A percentile compares a stretch with the other conserved stretches of the same genome.
Evolutionary conservation across 768 basidiomycete species (phyloP).

Genomic region (Termitomyces sp.): DNA sequence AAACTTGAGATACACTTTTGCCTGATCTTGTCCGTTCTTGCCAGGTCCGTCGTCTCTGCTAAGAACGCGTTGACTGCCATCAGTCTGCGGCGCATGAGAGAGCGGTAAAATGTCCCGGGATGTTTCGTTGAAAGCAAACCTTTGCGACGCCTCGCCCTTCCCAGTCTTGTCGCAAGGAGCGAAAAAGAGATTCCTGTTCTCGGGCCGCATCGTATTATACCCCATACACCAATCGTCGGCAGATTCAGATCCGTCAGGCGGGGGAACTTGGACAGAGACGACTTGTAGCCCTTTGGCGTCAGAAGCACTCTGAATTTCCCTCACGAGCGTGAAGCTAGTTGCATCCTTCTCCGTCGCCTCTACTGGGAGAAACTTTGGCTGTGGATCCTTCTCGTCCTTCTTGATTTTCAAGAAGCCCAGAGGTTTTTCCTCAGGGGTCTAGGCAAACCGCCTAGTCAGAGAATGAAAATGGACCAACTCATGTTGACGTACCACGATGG

Average conservation of each 20-base stretch:
- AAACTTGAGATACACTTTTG: conserved; percentile 49
- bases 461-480: background rate
- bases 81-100: conserved; percentile 22
- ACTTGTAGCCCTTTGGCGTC: conserved; percentile 12
- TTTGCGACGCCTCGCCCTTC: conserved; percentile 38
- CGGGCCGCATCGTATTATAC: conserved; percentile 24
- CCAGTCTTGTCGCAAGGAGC: conserved; percentile 15
- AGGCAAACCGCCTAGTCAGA: background rate
- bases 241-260: conserved; percentile 27
- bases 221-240: conserved; percentile 39
- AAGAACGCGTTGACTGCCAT: conserved; percentile 11
- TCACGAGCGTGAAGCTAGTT: conserved; percentile 16
- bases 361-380: conserved; percentile 25
- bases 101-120: conserved; percentile 51
- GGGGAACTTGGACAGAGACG: conserved; percentile 33
- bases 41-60: conserved; percentile 16
- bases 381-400: background rate
- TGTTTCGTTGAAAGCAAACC: conserved; percentile 47
- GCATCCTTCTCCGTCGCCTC: conserved; percentile 43
- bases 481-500: conserved; percentile 39
- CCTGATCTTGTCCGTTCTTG: conserved; percentile 16
- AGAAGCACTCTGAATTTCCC: background rate
- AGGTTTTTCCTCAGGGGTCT: conserved; percentile 3
- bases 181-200: conserved; percentile 1
- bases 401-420: conserved; percentile 17